phyloP scores from a whole-genome alignment of 257 asterid genomes.

The Plantago ovata region DNA sequence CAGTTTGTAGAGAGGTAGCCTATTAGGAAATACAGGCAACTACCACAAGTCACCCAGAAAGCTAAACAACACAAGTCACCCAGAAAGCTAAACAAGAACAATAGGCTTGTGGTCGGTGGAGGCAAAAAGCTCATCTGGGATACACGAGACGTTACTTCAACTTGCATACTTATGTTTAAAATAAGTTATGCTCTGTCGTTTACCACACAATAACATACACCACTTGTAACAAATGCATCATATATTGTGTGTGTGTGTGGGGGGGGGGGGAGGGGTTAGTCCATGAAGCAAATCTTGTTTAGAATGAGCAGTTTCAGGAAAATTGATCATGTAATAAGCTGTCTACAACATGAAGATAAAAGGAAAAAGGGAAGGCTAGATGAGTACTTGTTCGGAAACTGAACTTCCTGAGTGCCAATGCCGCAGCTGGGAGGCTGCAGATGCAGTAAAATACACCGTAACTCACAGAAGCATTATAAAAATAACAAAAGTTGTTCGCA shows the following conservation, averaged over 20 bases:
- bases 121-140: background rate
- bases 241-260: too few species aligned
- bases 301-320: constrained; percentile 1
- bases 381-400: constrained; percentile 42
- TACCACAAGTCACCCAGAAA: constrained; percentile 1
- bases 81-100: background rate
- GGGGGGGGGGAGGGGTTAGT: too few species aligned
- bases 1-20: background rate
- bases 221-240: background rate
- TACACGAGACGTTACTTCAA: background rate
- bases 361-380: constrained; percentile 17
- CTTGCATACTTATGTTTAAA: background rate
- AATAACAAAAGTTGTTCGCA: constrained; percentile 22
- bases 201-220: background rate
- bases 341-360: constrained; percentile 13
- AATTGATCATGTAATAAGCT: constrained; percentile 6
- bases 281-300: constrained; percentile 4
- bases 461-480: constrained; percentile 16
- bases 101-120: background rate
- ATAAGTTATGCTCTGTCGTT: background rate
- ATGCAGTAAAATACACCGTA: constrained; percentile 18
- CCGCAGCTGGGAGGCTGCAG: constrained; percentile 45
- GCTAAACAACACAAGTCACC: constrained; percentile 1
- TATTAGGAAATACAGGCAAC: background rate
- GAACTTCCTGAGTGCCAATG: constrained; percentile 34